Percentiles rank a stretch among this genome's conserved stretches.
These are phyloP conservation scores for Myxozyma kluyveri DNA, from an alignment of 805 yeast genomes.

Conservation along the genomic window DNA sequence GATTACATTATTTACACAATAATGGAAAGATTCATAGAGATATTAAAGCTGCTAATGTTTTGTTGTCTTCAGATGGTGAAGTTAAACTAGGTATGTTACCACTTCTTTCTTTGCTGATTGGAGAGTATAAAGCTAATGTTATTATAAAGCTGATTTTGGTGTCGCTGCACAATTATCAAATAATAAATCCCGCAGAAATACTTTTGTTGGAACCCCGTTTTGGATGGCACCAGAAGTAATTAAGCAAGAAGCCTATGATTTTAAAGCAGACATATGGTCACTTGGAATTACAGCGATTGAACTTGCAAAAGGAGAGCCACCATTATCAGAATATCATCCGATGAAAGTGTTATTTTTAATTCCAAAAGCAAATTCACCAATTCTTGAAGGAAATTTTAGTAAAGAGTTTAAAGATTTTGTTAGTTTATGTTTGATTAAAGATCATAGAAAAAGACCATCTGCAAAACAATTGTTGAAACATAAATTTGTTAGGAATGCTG, in stretches of 20 bases:
- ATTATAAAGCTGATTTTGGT: slow-evolving; percentile 75
- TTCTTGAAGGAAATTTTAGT: slow-evolving; percentile 41
- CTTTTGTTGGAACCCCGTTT: slow-evolving; percentile 55
- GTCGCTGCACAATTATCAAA: slow-evolving; percentile 80
- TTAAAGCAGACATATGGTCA: slow-evolving; percentile 76
- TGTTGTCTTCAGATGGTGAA: slow-evolving; percentile 64
- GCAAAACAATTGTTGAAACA: slow-evolving; percentile 64
- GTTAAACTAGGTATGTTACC: slow-evolving; percentile 54
- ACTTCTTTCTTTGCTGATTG: no score
- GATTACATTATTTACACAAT: slow-evolving; percentile 62
- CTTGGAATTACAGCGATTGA: slow-evolving; percentile 77
- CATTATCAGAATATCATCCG: slow-evolving; percentile 54
- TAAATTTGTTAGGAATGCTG: slow-evolving; percentile 51
- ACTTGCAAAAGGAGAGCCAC: slow-evolving; percentile 69
- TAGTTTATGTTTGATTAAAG: slow-evolving; percentile 63
- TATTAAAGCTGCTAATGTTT: slow-evolving; percentile 87
- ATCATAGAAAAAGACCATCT: slow-evolving; percentile 63
- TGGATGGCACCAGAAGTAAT: slow-evolving; percentile 99
- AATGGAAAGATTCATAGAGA: slow-evolving; percentile 84
- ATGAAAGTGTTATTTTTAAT: slow-evolving; percentile 54
- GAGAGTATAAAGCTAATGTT: no score
- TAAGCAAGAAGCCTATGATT: slow-evolving; percentile 73
- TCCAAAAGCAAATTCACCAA: slow-evolving; percentile 51
- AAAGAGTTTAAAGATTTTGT: slow-evolving; percentile 68
- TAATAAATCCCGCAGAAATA: slow-evolving; percentile 49